Evolutionary conservation across 495 filamentous ascomycete species (phyloP), one percentile per base, ranked within the genome.

Genomic region (Penicillium manginii): DNA sequence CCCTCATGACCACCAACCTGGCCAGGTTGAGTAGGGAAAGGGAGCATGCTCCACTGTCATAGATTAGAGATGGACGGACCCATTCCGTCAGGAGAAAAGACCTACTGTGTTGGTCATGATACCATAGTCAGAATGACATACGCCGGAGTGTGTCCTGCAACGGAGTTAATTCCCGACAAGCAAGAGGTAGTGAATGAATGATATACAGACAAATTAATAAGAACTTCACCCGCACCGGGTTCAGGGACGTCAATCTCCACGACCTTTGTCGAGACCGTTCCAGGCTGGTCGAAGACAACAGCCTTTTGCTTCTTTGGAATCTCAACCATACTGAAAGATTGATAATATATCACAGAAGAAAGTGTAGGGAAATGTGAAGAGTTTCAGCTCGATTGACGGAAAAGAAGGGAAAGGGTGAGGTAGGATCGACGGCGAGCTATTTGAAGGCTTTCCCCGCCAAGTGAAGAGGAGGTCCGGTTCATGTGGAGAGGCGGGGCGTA

Each of bases 251-350:
- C 84, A 6, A 89, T 64, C 58, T 88, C 84, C 31, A 83, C 83
- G 29, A 91, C 64, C 63, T 86, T 85, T 15, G 86, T 89, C n/a
- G 86, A 87, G 52, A 90, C 80, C 3, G 74, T 82, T 21, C 88
- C 88, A 4, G 86, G 86, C 64, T 88, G 80, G 70, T 90, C 86
- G 67, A 88, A 92, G 54, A 90, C 73, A 37, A 75, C 74, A 26
- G 87, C 89, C 73, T 88, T 90, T 66, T 90, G 83, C 55, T 77
- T 88, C 64, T 80, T 79, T 11, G 87, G 87, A 37, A 89, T 80
- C 12, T 73, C 68, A 12, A 69, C 51, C 70, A 73, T 75, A 7
- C 11, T 62, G 39, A 55, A 15, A 14, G 22, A 5, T 22, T 37
- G 40, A 17, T 39, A 19, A 32, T 47, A 18, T 18, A 17, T 35